Evolutionary conservation across 2,329 filamentous ascomycete species (phyloP), one percentile per base, ranked within the genome.

Genomic region (Xylaria sp.): DNA sequence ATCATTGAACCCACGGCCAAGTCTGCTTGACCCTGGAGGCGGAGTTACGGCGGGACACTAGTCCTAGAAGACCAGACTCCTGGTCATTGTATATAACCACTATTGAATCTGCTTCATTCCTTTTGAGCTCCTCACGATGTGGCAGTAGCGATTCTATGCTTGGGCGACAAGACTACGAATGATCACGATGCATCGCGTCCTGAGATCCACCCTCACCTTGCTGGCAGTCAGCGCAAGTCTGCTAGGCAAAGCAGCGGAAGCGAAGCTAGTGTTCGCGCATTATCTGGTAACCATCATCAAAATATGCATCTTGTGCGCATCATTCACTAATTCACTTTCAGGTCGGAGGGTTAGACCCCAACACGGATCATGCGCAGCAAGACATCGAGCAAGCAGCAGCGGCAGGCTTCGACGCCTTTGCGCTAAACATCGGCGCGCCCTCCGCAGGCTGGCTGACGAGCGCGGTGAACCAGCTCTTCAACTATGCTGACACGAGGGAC

Each of bases 391-490:
- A 75, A 22, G 79, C 76, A n/a, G 67, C 65, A n/a, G 67, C 64
- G 9, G 71, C 74, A 17, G 75, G 76, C 59, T 70, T 79, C 47
- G 74, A 77, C 36, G 77, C 74, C 9, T 79, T 80, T 62, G 77
- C 77, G 5, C 68, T 80, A 5, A 79, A 79, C 59, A 73, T 80
- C 20, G 77, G 77, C 27, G 59, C 62, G 42, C 73, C 77, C 3
- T 68, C 49, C 6, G 70, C 66, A 6, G 61, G 61, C 44, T 80
- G 73, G 70, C 71, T 75, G 5, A 51, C 55, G 5, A 69, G 69
- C 58, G 71, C 76, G 0, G 61, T 77, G 27, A 65, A 69, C 38
- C 71, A 76, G 56, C 71, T 80, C 36, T 79, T 79, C 72, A 69
- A 73, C 53, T 70, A 74, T 59, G 77, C 78, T 4, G 63, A 62